These are phyloP conservation scores for Solanum piurae DNA, from an alignment of 257 asterid genomes.

Conservation along the genomic window DNA sequence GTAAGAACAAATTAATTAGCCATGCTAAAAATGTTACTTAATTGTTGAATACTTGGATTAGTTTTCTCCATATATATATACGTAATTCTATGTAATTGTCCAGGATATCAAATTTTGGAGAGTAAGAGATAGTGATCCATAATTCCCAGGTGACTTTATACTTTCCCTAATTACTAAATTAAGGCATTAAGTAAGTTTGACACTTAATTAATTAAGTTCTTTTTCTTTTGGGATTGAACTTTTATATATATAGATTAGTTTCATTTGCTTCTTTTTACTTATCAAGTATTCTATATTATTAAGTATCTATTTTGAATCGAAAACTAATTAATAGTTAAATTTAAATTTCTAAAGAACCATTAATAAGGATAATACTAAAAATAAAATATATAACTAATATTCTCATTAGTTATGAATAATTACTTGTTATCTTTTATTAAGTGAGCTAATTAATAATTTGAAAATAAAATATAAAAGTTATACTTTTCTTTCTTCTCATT, in stretches of 20 bases:
- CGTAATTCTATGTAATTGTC: background rate
- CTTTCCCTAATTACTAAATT: background rate
- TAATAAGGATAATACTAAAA: background rate
- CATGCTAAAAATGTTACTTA: background rate
- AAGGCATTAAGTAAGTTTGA: background rate
- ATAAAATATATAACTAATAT: background rate
- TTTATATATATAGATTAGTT: background rate
- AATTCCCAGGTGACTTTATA: background rate
- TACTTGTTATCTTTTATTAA: background rate
- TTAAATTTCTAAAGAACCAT: background rate
- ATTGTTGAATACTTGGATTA: background rate
- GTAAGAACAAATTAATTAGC: background rate
- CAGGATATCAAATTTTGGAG: background rate
- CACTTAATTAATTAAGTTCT: background rate
- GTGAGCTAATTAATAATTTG: background rate
- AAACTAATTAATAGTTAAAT: background rate
- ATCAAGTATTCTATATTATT: background rate
- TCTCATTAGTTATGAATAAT: background rate
- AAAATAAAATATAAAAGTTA: background rate
- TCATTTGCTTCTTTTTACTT: background rate
- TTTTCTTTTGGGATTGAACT: background rate
- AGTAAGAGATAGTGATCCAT: background rate
- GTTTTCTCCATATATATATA: background rate
- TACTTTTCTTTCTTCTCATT: too few species aligned
- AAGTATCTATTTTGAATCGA: background rate